phyloP scores from a whole-genome alignment of 129 eudicot species.

The Chrysanthemum makinoi region DNA sequence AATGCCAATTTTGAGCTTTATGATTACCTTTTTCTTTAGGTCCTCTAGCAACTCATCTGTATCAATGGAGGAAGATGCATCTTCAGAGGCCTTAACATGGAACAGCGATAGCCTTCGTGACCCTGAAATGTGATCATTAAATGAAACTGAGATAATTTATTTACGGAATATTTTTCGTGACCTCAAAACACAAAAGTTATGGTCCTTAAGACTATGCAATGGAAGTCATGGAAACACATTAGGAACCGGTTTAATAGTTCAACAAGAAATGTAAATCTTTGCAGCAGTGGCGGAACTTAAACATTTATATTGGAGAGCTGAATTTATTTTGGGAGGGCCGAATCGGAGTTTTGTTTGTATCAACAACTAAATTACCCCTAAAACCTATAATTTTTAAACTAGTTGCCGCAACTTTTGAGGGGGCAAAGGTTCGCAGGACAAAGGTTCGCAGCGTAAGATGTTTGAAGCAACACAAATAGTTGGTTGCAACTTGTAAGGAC shows the following conservation, averaged over 20 bases:
- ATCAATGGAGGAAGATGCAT: conserved; percentile 54
- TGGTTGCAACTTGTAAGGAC: background rate
- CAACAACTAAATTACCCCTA: no score
- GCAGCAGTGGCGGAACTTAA: no score
- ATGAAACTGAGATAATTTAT: background rate
- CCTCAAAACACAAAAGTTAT: background rate
- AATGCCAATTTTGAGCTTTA: background rate
- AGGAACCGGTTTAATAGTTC: no score
- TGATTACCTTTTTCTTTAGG: conserved; percentile 75
- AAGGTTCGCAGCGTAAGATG: conserved; percentile 8
- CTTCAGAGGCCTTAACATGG: conserved; percentile 79
- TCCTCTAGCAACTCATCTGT: conserved; percentile 58
- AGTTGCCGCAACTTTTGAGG: no score
- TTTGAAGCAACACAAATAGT: background rate
- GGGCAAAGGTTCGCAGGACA: no score
- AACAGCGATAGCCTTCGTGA: conserved; percentile 51
- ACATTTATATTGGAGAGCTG: no score
- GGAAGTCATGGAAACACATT: no score
- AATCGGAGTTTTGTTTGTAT: no score
- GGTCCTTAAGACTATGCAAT: background rate
- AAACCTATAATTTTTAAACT: no score
- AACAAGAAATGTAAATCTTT: background rate
- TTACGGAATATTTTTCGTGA: background rate
- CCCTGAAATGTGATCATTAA: conserved; percentile 34
- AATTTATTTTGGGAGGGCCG: no score